These are phyloP conservation scores for Talaromyces sp. DNA, from an alignment of 2,329 filamentous ascomycete species.

Conservation along the genomic window DNA sequence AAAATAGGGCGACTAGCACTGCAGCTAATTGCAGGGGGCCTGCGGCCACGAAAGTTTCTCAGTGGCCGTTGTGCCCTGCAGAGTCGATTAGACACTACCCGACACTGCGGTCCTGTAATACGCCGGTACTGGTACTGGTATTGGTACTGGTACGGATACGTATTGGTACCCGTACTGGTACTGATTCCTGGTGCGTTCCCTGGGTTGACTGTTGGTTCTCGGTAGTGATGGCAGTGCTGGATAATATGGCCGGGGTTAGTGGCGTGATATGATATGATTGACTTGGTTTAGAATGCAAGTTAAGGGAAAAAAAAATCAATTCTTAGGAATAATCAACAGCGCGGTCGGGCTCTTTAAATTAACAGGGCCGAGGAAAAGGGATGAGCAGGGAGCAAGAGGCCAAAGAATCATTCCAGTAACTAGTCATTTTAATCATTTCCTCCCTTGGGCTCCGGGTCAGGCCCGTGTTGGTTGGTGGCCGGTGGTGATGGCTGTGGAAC, in stretches of 20 bases:
- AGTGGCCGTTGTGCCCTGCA: not conserved
- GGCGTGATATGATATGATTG: not conserved
- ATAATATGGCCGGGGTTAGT: too few species aligned
- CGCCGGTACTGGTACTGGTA: conserved; percentile 3
- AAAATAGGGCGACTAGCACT: not conserved
- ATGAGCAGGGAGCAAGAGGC: not conserved
- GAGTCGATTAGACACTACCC: conserved; percentile 1
- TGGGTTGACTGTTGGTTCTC: not conserved
- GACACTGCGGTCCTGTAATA: conserved; percentile 9
- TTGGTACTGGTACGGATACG: not conserved
- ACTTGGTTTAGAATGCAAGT: not conserved
- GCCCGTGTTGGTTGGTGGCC: not conserved
- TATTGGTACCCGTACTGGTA: not conserved
- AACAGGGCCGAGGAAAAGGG: not conserved
- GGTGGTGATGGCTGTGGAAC: not conserved
- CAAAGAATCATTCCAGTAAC: not conserved
- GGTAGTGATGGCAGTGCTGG: too few species aligned
- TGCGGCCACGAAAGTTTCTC: not conserved
- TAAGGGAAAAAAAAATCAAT: not conserved
- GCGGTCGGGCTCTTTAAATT: not conserved
- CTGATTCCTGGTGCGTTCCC: not conserved
- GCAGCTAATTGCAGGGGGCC: not conserved
- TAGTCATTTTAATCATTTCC: not conserved
- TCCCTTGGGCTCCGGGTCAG: not conserved
- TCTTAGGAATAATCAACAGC: not conserved